Base-by-base conservation (phyloP, 1,284 basidiomycete genomes). In the Nidula niveotomentosa region DNA sequence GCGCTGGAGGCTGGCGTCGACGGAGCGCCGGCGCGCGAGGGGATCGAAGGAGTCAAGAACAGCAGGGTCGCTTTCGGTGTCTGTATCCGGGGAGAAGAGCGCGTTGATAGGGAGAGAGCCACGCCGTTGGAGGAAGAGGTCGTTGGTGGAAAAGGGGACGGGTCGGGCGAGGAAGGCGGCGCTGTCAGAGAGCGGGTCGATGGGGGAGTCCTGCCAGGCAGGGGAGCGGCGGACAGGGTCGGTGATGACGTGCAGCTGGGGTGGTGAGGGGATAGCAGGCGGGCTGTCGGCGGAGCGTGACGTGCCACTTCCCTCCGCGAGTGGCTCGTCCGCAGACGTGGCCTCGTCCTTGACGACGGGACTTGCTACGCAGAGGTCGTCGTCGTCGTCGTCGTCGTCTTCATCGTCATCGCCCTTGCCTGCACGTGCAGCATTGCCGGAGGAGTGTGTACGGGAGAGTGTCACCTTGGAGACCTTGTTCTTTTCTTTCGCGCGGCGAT, bases 401-500 rank as follows among this genome's bases (percentile, higher is more conserved):
- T 51, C 49, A 8, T 37, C 23, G 8, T 6, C 10, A 3, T 15
- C 36, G n/a, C 23, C 49, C 15, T 37, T 51, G 2, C 23, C 23
- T 23, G 23, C 1, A 5, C 2, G 23, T 23, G 23, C 23, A 23
- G 5, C 23, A 15, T 12, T 4, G 34, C 5, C 8, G 13, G 8
- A 13, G 36, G 60, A 59, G 36, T 54, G 53, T 18, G 56, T 53
- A 61, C 62, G 18, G 63, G 58, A 9, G 39, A 41, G 39, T 6
- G 39, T 41, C 39, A 65, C 64, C 58, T 79, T 80, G 52, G 60
- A 64, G 9, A 75, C 71, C 68, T 76, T 79, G 43, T 69, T 80
- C 72, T 94, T 94, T 68, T 91, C 89, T 72, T 94, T 94, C 48
- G 91, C 91, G 49, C 91, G 89, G 54, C 92, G 81, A 69, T 95